Evolutionary conservation across 2,329 filamentous ascomycete genomes (phyloP).

Genomic region (Chrysoporthe puriensis): DNA sequence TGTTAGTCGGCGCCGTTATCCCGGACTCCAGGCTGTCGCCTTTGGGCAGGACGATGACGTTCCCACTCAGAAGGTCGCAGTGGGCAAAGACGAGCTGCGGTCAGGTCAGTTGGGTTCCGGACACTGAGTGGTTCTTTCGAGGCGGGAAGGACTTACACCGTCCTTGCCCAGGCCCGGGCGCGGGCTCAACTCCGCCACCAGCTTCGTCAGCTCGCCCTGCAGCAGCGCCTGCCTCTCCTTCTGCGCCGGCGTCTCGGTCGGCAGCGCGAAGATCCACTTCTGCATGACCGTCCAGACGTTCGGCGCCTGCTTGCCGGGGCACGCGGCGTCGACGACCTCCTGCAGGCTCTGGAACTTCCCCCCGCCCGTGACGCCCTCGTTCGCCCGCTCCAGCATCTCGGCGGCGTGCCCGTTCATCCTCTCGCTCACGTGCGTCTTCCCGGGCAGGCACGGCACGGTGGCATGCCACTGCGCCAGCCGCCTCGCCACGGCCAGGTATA

Average conservation of each 20-base stretch:
- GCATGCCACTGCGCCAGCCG: constrained; percentile 94
- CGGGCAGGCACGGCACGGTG: constrained; percentile 59
- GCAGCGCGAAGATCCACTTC: constrained; percentile 90
- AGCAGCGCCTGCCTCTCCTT: constrained; percentile 68
- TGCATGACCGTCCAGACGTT: constrained; percentile 96
- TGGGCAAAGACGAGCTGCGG: constrained; percentile 84
- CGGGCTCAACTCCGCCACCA: constrained; percentile 73
- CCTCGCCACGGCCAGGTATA: constrained; percentile 83
- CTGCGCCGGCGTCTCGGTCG: constrained; percentile 71
- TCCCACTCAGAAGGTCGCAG: constrained; percentile 94
- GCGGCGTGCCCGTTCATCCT: constrained; percentile 33
- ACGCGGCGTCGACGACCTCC: constrained; percentile 52
- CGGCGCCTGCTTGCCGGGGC: constrained; percentile 72
- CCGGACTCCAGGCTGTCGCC: constrained; percentile 30
- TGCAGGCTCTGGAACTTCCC: constrained; percentile 42
- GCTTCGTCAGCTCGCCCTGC: constrained; percentile 73
- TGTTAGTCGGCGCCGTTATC: constrained; percentile 25
- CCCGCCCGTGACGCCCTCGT: constrained; percentile 37
- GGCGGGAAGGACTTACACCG: constrained; percentile 59
- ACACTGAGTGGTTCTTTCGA: background rate
- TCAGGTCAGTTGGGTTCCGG: background rate
- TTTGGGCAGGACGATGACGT: constrained; percentile 81
- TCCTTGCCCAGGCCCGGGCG: constrained; percentile 76
- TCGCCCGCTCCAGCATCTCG: constrained; percentile 29
- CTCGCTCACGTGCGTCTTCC: constrained; percentile 44